Base-by-base conservation (phyloP, 805 yeast genomes). In the Metschnikowia gruessii region DNA sequence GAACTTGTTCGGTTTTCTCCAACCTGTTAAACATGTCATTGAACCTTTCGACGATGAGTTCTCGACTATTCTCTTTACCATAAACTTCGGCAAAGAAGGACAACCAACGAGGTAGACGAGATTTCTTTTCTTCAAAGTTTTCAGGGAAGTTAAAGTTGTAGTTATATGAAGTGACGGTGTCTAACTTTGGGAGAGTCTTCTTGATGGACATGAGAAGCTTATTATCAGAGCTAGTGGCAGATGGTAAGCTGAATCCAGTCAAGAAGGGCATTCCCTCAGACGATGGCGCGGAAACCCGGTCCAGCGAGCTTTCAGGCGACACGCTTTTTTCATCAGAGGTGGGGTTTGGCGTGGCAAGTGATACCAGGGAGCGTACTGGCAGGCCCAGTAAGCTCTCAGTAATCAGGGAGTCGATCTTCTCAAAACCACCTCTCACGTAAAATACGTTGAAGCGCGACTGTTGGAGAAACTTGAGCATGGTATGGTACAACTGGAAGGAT, bases 171-270 rank as follows among this genome's bases (percentile, higher is more conserved):
- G 43, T 45, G 3, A 47, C 16, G 5, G 60, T 54, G 41, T 62
- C 66, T 24, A 63, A 45, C 24, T 54, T 56, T 3, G 68, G 67
- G 11, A 58, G 57, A 41, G 62, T 68, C 37, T 62, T 68, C 44
- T 68, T 69, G 46, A 72, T 64, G 0, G 70, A 61, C 37, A 65
- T 60, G 16, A 71, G 57, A 42, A 71, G 65, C 51, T 64, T 68
- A 39, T 61, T 65, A 38, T 63, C 61, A 18, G 66, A 59, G 26
- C 70, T 68, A 3, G 72, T 64, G 3, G 70, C 65, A 4, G 72
- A 61, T 3, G 79, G 79, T 22, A 74, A 56, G 10, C 69, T 62
- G 54, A 74, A 73, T 1, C 77, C 76, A 0, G 75, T 64, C 19
- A 74, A 56, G 24, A 50, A 56, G 9, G 58, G 57, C 37, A 49